phyloP scores from a whole-genome alignment of 2,329 filamentous ascomycete species.

The Aspergillus carbonarius region DNA sequence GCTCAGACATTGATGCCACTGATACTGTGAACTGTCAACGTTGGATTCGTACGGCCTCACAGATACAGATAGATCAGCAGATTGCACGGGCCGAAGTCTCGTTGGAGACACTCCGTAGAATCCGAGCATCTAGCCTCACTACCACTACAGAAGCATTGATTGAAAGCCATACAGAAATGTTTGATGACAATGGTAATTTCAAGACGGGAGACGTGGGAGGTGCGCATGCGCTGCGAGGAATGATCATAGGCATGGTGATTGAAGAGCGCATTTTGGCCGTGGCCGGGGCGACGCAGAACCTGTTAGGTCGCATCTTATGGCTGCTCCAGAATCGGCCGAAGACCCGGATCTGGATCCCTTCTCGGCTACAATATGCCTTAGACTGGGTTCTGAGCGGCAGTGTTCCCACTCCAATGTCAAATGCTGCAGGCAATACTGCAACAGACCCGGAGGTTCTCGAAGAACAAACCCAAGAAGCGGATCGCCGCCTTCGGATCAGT shows the following conservation, averaged over 20 bases:
- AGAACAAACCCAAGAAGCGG: slow-evolving; percentile 13
- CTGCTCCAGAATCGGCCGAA: slow-evolving; percentile 38
- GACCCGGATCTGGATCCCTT: slow-evolving; percentile 46
- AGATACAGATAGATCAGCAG: not conserved
- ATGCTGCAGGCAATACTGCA: slow-evolving; percentile 6
- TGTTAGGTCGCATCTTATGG: slow-evolving; percentile 40
- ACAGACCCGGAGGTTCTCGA: slow-evolving; percentile 30
- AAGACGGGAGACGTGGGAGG: not conserved
- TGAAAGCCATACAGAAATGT: slow-evolving; percentile 20
- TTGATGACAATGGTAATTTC: slow-evolving; percentile 21
- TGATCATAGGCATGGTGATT: slow-evolving; percentile 50
- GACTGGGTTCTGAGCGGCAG: slow-evolving; percentile 40
- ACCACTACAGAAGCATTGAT: not conserved
- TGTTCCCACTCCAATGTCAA: slow-evolving; percentile 21
- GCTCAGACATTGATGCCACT: slow-evolving; percentile 26
- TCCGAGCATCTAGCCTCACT: slow-evolving; percentile 14
- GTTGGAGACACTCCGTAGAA: slow-evolving; percentile 26
- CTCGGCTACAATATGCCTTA: slow-evolving; percentile 40
- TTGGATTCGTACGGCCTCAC: slow-evolving; percentile 27
- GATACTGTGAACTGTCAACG: slow-evolving; percentile 29
- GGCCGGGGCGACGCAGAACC: slow-evolving; percentile 6
- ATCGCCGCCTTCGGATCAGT: slow-evolving; percentile 37
- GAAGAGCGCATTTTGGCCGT: slow-evolving; percentile 43
- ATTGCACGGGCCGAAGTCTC: slow-evolving; percentile 15
- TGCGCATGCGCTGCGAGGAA: slow-evolving; percentile 35